Evolutionary conservation across 169 alveolate species (phyloP).

Genomic region (Haemoproteus tartakovskyi): DNA sequence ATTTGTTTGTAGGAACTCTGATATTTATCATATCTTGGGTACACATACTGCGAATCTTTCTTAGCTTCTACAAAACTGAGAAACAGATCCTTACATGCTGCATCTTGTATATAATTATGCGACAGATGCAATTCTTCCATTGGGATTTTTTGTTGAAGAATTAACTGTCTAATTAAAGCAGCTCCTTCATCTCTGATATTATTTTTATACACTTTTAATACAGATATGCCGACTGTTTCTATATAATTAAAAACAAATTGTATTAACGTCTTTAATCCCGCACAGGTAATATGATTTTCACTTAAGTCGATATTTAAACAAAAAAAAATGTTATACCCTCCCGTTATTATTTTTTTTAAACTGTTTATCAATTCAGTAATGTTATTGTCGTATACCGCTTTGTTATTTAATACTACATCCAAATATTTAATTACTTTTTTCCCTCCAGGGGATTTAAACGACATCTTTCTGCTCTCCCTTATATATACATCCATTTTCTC

Average conservation of each 20-base stretch:
- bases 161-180: constrained; percentile 27
- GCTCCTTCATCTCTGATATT: constrained; percentile 62
- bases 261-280: constrained; percentile 24
- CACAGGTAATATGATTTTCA: constrained; percentile 52
- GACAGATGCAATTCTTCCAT: constrained; percentile 63
- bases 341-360: constrained; percentile 27
- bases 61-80: constrained; percentile 56
- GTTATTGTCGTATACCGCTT: constrained; percentile 31
- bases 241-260: constrained; percentile 30
- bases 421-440: constrained; percentile 21
- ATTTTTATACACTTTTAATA: constrained; percentile 46
- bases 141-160: constrained; percentile 38
- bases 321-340: constrained; percentile 13
- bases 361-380: constrained; percentile 43
- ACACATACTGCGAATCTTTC: constrained; percentile 37
- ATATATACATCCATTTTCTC: constrained; percentile 39
- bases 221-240: constrained; percentile 35
- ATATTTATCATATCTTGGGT: constrained; percentile 58
- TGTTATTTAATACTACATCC: constrained; percentile 51
- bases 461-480: constrained; percentile 45
- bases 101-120: constrained; percentile 49
- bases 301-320: constrained; percentile 54
- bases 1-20: constrained; percentile 25
- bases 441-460: constrained; percentile 32
- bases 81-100: constrained; percentile 48